Evolutionary conservation across 2,329 filamentous ascomycete species (phyloP), one percentile per base, ranked within the genome.

Genomic region (Fonsecaea multimorphosa): DNA sequence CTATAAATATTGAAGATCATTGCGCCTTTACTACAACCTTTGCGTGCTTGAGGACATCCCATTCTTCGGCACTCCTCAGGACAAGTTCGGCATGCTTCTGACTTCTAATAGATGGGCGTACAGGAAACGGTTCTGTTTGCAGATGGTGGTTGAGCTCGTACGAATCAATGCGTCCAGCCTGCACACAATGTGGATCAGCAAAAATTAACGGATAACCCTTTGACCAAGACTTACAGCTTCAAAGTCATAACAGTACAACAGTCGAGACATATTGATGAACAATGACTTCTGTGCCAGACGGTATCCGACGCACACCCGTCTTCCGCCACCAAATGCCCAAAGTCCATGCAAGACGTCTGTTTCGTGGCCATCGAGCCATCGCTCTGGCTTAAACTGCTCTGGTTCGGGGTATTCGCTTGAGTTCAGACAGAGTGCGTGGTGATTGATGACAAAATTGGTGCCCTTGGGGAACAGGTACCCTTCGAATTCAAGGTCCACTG

Each of bases 281-380:
- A 78, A 38, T 14, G 74, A 73, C 24, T 69, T 69, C 24, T 73
- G 70, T 7, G 73, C 77, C 22, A 78, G 66, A 46, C 72, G 69
- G 38, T 75, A 76, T 1, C 77, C 76, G 12, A 76, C 75, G 58
- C 77, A 78, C 6, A 76, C 66, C n/a, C 77, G 71, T 12, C 77
- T 66, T 5, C 76, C 77, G 36, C 69, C 72, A 1, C 78, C 77
- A 73, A 79, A 79, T 24, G 73, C 68, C 73, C 73, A 77, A 24
- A 76, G 70, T 3, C 75, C 75, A 61, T 77, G 73, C 2, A 71
- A 40, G 0, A 71, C 52, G 61, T 76, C 74, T 4, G 57, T 57
- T 49, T 76, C 73, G n/a, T 73, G 57, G 1, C 74, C 73, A 59
- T 79, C 73, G 7, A 80, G 65, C 77, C 77, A 80, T n/a, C 78